Percentiles rank a stretch among this genome's conserved stretches.
Conservation (phyloP, 2,329 filamentous ascomycete genomes). For the Peltaster fructicola region DNA sequence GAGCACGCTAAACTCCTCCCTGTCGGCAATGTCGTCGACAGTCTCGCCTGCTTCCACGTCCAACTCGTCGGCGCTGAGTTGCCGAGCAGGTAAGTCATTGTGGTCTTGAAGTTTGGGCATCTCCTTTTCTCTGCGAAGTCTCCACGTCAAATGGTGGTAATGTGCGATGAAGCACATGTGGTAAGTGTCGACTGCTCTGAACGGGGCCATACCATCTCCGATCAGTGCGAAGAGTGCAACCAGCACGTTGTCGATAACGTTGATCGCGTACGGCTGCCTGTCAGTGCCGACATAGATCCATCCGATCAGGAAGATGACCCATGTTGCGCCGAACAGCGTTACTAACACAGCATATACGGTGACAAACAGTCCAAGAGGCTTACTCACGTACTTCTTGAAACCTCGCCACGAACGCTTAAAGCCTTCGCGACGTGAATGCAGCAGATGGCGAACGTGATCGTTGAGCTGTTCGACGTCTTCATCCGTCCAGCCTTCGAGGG, state of each 20-base stretch:
- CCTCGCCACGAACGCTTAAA: constrained; percentile 67
- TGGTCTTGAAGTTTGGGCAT: constrained; percentile 48
- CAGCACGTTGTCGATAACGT: constrained; percentile 39
- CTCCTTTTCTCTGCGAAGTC: constrained; percentile 38
- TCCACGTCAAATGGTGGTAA: constrained; percentile 51
- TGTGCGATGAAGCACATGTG: constrained; percentile 71
- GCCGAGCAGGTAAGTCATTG: constrained; percentile 44
- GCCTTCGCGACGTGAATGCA: constrained; percentile 62
- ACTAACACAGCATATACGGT: constrained; percentile 71
- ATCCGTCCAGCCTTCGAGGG: constrained; percentile 55
- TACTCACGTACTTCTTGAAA: constrained; percentile 61
- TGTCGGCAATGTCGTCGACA: constrained; percentile 24
- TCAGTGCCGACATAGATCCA: constrained; percentile 70
- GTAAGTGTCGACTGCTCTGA: constrained; percentile 66
- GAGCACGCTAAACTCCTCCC: constrained; percentile 42
- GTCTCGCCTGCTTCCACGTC: constrained; percentile 22
- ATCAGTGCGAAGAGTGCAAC: constrained; percentile 46
- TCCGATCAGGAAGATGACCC: constrained; percentile 76
- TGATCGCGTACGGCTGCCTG: constrained; percentile 42
- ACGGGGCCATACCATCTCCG: constrained; percentile 47
- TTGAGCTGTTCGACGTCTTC: constrained; percentile 63
- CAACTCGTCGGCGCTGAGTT: constrained; percentile 6
- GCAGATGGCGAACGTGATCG: constrained; percentile 72
- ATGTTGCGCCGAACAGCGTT: constrained; percentile 68
- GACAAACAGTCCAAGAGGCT: constrained; percentile 63